Conservation (phyloP, 2,329 filamentous ascomycete genomes). For the Fusarium brevicatenulatum region DNA sequence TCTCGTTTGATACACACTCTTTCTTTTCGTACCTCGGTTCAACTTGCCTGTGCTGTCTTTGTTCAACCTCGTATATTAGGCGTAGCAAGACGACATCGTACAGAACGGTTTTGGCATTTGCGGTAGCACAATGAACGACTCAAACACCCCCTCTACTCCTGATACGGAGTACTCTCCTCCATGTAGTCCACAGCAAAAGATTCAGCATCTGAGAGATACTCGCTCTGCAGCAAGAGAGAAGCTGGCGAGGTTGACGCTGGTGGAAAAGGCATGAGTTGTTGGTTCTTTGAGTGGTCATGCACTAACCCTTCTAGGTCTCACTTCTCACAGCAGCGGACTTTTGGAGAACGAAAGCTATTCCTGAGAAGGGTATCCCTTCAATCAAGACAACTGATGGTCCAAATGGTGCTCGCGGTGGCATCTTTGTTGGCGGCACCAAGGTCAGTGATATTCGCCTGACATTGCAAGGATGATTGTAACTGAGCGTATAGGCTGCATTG, state of each 20-base stretch:
- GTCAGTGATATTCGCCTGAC: slow-evolving; percentile 47
- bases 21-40: slow-evolving; percentile 4
- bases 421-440: slow-evolving; percentile 74
- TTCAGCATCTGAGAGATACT: slow-evolving; percentile 49
- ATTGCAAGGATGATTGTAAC: fast-evolving
- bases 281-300: not conserved
- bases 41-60: slow-evolving; percentile 1
- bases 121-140: slow-evolving; percentile 30
- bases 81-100: not conserved
- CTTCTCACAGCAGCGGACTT: slow-evolving; percentile 72
- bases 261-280: slow-evolving; percentile 62
- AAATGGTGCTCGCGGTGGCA: slow-evolving; percentile 74
- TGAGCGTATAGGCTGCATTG: slow-evolving; percentile 69
- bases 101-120: not conserved
- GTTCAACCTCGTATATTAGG: not conserved
- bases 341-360: slow-evolving; percentile 74
- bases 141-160: slow-evolving; percentile 54
- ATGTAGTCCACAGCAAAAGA: slow-evolving; percentile 55
- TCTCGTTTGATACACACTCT: not conserved
- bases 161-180: slow-evolving; percentile 61
- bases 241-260: slow-evolving; percentile 61
- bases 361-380: slow-evolving; percentile 70
- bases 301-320: slow-evolving; percentile 58
- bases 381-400: slow-evolving; percentile 76
- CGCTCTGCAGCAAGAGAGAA: slow-evolving; percentile 59